phyloP scores from a whole-genome alignment of 73 alveolate species.

The Paramecium sexaurelia region DNA sequence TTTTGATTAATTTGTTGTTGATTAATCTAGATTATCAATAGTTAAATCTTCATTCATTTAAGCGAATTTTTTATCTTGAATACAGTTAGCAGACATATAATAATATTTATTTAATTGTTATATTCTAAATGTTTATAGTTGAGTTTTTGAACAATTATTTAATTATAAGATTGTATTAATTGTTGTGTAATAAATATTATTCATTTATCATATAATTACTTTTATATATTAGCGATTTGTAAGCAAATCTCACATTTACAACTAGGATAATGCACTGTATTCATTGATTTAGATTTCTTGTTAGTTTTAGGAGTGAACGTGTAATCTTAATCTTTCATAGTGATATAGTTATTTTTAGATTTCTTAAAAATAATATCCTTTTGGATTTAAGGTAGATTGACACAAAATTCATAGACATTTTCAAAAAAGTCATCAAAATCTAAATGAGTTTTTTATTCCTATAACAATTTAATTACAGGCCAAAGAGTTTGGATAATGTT shows the following conservation, averaged over 20 bases:
- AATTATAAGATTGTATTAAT: not conserved
- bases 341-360: not conserved
- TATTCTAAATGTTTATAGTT: not conserved
- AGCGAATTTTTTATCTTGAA: not conserved
- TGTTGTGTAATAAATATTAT: not conserved
- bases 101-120: not conserved
- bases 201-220: not conserved
- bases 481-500: not conserved
- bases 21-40: not conserved
- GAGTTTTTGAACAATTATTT: not conserved
- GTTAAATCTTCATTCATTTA: not conserved
- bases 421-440: slow-evolving; percentile 36
- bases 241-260: slow-evolving; percentile 18
- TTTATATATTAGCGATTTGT: not conserved
- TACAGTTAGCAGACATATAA: slow-evolving; percentile 24
- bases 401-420: not conserved
- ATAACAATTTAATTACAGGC: not conserved
- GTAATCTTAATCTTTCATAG: not conserved
- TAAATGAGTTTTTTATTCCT: not conserved
- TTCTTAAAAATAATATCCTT: not conserved
- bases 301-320: not conserved
- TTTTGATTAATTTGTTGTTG: slow-evolving; percentile 28
- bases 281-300: not conserved
- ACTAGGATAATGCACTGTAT: not conserved
- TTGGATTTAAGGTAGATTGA: not conserved